Base-by-base conservation (phyloP, 305 asterid species). In the Fraxinus paxiana region DNA sequence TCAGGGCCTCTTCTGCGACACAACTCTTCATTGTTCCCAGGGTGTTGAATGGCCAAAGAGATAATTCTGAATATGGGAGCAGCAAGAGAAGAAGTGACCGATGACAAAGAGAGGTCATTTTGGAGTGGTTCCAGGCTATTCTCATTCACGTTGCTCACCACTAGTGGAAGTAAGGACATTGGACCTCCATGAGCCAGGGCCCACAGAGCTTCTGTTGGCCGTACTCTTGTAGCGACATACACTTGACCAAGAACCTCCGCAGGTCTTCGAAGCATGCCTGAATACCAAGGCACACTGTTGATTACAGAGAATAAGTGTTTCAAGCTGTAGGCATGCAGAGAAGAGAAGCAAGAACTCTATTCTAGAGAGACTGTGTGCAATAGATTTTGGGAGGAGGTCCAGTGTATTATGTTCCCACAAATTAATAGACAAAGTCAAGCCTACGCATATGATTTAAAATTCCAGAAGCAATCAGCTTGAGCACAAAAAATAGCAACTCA, bases 181-280 rank as follows among this genome's bases (percentile, higher is more conserved):
- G 99, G 98, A 48, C 98, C 99, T 77, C 99, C 98, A 86, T 91
- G 91, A 54, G 98, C 97, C 92, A 94, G 85, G 84, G 97, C 97
- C 99, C 99, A 96, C 79, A 96, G 87, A 83, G 99, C 95, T 88
- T 96, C 98, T 18, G 91, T 81, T 26, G 99, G 97, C 26, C 99
- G 92, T 92, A 91, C 91, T 89, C 98, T 92, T 83, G 90, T 88
- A 80, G 99, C 97, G 83, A 94, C 98, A 77, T 94, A 94, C 79
- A 95, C 98, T 89, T 95, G 98, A 85, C 99, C 99, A 79, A 96
- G 98, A 87, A 96, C 97, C 90, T 96, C 99, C 54, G 99, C 99
- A 43, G 97, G 98, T 81, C 98, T 89, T 81, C 99, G 91, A 33
- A 86, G 91, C 90, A 90, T 85, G 67, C 99, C 99, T 96, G 88